phyloP scores from a whole-genome alignment of 306 rosid genomes.

The Cucurbita moschata region DNA sequence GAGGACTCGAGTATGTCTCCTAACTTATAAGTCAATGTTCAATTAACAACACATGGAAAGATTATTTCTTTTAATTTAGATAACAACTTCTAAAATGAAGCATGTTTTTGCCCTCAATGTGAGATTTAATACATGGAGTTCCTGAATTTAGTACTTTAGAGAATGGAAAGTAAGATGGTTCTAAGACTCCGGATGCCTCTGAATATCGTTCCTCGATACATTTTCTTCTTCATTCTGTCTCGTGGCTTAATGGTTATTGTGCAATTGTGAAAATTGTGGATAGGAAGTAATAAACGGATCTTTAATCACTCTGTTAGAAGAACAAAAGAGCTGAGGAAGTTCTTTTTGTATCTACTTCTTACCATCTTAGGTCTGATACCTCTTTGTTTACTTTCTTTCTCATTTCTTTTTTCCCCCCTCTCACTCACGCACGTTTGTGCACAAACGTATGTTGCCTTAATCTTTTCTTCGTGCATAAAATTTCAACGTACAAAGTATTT shows the following conservation, averaged over 20 bases:
- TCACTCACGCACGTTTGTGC: no score
- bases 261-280: background rate
- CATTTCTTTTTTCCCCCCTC: background rate
- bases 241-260: background rate
- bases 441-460: no score
- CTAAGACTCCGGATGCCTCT: background rate
- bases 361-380: background rate
- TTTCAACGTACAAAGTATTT: no score
- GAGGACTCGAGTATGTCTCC: conserved; percentile 61
- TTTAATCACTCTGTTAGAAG: background rate
- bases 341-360: background rate
- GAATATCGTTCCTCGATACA: background rate
- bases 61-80: background rate
- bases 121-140: background rate
- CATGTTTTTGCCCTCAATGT: background rate
- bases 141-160: background rate
- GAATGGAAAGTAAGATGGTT: background rate
- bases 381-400: background rate
- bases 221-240: background rate
- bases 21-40: background rate
- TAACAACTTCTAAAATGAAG: background rate
- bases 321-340: background rate
- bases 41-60: background rate
- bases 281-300: background rate
- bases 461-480: no score